Evolutionary conservation across 768 basidiomycete genomes (phyloP).

Genomic region (Calocera viscosa): DNA sequence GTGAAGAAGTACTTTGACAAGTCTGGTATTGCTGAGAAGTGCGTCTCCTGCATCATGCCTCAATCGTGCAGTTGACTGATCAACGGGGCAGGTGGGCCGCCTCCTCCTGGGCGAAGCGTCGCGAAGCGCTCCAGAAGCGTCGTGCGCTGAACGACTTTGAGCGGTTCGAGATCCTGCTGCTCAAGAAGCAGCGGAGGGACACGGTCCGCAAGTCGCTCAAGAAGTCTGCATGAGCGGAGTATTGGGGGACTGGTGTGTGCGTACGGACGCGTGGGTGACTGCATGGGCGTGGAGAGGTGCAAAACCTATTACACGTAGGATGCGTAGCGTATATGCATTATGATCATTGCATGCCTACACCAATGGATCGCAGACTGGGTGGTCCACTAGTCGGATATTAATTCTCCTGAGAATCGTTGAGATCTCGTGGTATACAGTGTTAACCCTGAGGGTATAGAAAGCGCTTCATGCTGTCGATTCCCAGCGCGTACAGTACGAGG

Average conservation of each 20-base stretch:
- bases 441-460: too few relatives aligned
- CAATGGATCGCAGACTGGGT: neutral
- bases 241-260: neutral
- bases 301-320: neutral
- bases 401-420: too few relatives aligned
- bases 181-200: slow-evolving; percentile 80
- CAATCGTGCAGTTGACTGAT: neutral
- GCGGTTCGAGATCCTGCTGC: slow-evolving; percentile 75
- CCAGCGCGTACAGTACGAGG: too few relatives aligned
- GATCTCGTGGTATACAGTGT: too few relatives aligned
- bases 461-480: too few relatives aligned
- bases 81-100: slow-evolving; percentile 47
- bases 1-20: slow-evolving; percentile 82
- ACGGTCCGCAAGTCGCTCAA: slow-evolving; percentile 54
- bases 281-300: neutral
- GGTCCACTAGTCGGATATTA: too few relatives aligned
- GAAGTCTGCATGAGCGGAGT: slow-evolving; percentile 30
- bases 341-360: neutral
- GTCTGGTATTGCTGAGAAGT: slow-evolving; percentile 64
- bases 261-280: neutral
- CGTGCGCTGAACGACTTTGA: slow-evolving; percentile 79
- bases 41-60: neutral
- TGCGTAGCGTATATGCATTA: neutral
- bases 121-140: slow-evolving; percentile 58
- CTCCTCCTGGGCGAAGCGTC: slow-evolving; percentile 79